Evolutionary conservation across 352 stramenopile genomes (phyloP).

Genomic region (Albugo candida): DNA sequence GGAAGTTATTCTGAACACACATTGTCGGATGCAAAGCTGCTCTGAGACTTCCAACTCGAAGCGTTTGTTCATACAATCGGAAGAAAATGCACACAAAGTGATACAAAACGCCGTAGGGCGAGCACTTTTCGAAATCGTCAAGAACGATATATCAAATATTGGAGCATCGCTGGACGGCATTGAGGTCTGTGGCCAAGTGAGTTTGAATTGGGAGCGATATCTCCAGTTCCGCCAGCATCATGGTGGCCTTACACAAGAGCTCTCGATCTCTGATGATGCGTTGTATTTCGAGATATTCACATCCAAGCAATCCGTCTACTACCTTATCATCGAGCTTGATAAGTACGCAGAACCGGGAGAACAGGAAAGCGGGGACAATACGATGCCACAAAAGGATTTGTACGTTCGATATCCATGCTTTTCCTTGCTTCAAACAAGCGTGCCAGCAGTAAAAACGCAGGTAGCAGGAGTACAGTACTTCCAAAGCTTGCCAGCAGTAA

Average conservation of each 20-base stretch:
- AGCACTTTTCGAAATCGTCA: constrained; percentile 61
- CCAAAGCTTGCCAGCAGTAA: constrained; percentile 62
- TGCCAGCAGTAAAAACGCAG: constrained; percentile 8
- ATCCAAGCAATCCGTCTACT: constrained; percentile 69
- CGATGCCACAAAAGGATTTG: constrained; percentile 30
- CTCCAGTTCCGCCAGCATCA: constrained; percentile 69
- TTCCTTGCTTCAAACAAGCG: constrained; percentile 54
- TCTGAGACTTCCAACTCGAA: constrained; percentile 8
- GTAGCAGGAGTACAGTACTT: constrained; percentile 61
- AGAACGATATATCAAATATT: constrained; percentile 60
- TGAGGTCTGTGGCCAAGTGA: constrained; percentile 57
- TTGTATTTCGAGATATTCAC: constrained; percentile 69
- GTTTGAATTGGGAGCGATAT: constrained; percentile 72
- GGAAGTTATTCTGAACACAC: constrained; percentile 50
- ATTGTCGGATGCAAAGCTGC: constrained; percentile 57
- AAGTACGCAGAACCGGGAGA: constrained; percentile 51
- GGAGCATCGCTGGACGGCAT: constrained; percentile 58
- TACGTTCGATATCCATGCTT: constrained; percentile 64
- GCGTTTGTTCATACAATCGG: background rate
- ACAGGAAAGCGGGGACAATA: too few species aligned
- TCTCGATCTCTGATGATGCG: constrained; percentile 68
- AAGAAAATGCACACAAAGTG: constrained; percentile 44
- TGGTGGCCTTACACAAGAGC: constrained; percentile 44
- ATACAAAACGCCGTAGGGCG: constrained; percentile 51
- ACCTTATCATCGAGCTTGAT: constrained; percentile 72